A percentile compares a stretch with the other conserved stretches of the same genome.
Conservation (phyloP, 169 alveolate species). For the Theileria luwenshuni region DNA sequence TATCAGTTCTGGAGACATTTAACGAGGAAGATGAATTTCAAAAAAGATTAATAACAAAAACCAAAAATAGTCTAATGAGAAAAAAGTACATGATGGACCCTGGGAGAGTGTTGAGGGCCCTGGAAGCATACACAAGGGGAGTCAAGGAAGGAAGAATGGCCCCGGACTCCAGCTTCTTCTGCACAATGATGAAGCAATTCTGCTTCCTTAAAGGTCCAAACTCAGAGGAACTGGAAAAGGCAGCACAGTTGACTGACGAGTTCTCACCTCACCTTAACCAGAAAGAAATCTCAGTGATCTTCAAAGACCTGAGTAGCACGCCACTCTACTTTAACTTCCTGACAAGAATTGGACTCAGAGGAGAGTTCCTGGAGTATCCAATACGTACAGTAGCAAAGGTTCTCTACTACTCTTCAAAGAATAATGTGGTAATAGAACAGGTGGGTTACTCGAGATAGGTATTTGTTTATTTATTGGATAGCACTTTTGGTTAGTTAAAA, state of each 20-base stretch:
- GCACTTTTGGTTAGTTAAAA: too few relatives aligned
- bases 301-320: neutral
- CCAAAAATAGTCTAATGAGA: conserved; percentile 18
- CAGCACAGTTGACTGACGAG: conserved; percentile 8
- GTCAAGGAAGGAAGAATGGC: neutral
- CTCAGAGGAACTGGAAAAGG: conserved; percentile 12
- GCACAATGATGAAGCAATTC: conserved; percentile 3
- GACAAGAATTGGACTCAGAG: conserved; percentile 10
- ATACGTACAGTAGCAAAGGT: conserved; percentile 20
- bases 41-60: neutral
- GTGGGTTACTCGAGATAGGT: neutral
- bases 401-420: conserved; percentile 11
- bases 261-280: conserved; percentile 13
- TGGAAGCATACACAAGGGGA: conserved; percentile 2
- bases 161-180: conserved; percentile 18
- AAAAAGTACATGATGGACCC: conserved; percentile 20
- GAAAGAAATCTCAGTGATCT: neutral
- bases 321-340: conserved; percentile 4
- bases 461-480: conserved; percentile 1
- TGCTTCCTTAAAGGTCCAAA: neutral
- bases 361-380: conserved; percentile 30
- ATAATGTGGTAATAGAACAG: neutral
- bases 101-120: conserved; percentile 1
- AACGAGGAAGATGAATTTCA: conserved; percentile 9
- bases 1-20: conserved; percentile 18